Evolutionary conservation across 345 rosid genomes (phyloP).

Genomic region (Gossypium bickii): DNA sequence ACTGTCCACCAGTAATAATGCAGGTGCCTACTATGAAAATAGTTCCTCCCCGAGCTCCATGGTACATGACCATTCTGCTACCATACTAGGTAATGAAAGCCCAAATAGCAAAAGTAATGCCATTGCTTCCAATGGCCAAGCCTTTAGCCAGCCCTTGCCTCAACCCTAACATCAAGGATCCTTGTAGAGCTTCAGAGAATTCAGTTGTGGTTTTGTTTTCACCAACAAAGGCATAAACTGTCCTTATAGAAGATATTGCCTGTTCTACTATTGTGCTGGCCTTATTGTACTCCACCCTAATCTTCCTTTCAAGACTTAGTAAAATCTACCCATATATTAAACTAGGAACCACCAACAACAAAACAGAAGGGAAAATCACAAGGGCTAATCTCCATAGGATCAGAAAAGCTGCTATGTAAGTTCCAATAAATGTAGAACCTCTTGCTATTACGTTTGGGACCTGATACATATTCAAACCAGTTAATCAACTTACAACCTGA

Average conservation of each 20-base stretch:
- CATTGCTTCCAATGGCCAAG: constrained; percentile 57
- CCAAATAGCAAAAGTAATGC: constrained; percentile 58
- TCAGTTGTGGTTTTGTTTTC: constrained; percentile 47
- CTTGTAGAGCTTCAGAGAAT: constrained; percentile 53
- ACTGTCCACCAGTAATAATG: constrained; percentile 62
- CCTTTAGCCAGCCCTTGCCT: constrained; percentile 65
- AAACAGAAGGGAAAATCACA: constrained; percentile 56
- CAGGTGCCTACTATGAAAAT: constrained; percentile 53
- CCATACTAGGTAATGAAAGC: constrained; percentile 62
- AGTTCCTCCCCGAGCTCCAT: constrained; percentile 69
- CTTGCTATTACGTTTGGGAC: constrained; percentile 67
- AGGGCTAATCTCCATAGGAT: constrained; percentile 68
- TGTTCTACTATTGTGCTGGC: constrained; percentile 67
- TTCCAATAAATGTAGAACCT: constrained; percentile 39
- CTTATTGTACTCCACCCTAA: constrained; percentile 59
- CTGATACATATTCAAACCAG: constrained; percentile 25
- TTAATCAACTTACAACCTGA: not conserved
- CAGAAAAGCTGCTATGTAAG: constrained; percentile 56
- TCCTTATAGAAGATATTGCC: constrained; percentile 67
- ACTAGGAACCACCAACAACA: constrained; percentile 62
- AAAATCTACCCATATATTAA: constrained; percentile 60
- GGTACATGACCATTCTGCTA: constrained; percentile 72
- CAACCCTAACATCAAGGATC: constrained; percentile 49
- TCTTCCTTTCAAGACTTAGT: constrained; percentile 51
- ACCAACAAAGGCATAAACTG: constrained; percentile 71